Evolutionary conservation across 2,329 filamentous ascomycete genomes (phyloP), one percentile per base, ranked within the genome.

Genomic region (Xylariaceae sp.): DNA sequence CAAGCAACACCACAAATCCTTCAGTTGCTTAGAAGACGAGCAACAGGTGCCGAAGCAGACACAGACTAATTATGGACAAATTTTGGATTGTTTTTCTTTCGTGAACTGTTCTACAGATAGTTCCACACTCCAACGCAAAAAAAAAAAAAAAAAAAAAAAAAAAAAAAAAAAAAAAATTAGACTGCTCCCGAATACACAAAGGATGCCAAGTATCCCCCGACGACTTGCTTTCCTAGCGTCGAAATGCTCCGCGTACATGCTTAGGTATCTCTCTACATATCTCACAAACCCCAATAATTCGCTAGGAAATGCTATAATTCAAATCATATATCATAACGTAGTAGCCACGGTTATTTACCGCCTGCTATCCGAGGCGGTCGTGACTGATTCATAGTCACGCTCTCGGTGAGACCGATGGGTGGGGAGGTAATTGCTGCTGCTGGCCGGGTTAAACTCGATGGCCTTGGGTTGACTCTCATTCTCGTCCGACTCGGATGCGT

Each of bases 371-470:
- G 46, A 44, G 39, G 31, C 34, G 4, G 34, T 41, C 11, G 44
- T 35, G 8, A 38, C 31, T 3, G 50, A 51, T 17, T 59, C 54
- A 39, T 56, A 52, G 38, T 57, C 52, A 9, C 46, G 36, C 36
- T 56, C 51, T 11, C 44, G 33, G 37, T 48, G 37, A 17, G 47
- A 39, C 6, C 52, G 48, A 24, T 48, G 49, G 26, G 13, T 17
- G 22, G 22, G 43, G 17, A 46, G 52, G 37, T 51, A 48, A 36
- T 49, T 38, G 28, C 41, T 49, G 28, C 41, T 45, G 6, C 39
- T 41, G 19, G 39, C 38, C 4, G 47, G 33, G 13, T 55, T 50
- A 33, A 56, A 60, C 16, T 61, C 57, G 30, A 58, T 53, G 1
- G 56, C 51, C 38, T 56, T 55, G 19, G 48, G 47, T 7, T 47